phyloP scores from a whole-genome alignment of 768 basidiomycete species.

The Boletus subparvulus region DNA sequence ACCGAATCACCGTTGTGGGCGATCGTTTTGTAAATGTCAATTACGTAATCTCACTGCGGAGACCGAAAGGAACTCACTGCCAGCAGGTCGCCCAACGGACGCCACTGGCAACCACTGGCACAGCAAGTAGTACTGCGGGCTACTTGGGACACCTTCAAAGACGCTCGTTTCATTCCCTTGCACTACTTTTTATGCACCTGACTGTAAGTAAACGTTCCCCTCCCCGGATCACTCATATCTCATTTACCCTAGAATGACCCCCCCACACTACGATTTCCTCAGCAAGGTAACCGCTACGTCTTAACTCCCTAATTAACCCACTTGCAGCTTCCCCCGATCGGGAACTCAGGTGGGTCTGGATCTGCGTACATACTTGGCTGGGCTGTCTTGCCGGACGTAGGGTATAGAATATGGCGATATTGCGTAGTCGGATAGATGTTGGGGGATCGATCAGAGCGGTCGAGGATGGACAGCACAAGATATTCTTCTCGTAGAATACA shows the following conservation, averaged over 20 bases:
- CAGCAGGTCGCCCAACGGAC: too few species aligned
- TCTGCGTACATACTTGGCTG: not conserved
- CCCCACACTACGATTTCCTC: constrained; percentile 95
- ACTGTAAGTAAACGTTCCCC: not conserved
- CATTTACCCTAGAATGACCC: constrained; percentile 55
- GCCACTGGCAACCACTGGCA: too few species aligned
- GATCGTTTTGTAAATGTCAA: too few species aligned
- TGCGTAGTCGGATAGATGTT: too few species aligned
- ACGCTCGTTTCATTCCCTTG: not conserved
- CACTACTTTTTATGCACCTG: not conserved
- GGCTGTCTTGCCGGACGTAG: too few species aligned
- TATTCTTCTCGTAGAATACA: too few species aligned
- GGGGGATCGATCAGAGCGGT: too few species aligned
- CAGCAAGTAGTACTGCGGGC: not conserved
- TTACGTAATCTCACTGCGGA: constrained; percentile 1
- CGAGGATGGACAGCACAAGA: too few species aligned
- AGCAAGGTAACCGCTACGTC: constrained; percentile 63
- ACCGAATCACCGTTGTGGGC: not conserved
- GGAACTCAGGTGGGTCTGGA: constrained; percentile 74
- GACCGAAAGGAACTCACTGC: not conserved
- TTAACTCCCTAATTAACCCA: constrained; percentile 9
- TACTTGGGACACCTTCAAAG: not conserved
- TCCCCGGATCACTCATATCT: not conserved
- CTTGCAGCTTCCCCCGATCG: constrained; percentile 84
- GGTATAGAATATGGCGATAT: too few species aligned